Evolutionary conservation across 495 filamentous ascomycete species (phyloP).

Genomic region (Aspergillus baeticus): DNA sequence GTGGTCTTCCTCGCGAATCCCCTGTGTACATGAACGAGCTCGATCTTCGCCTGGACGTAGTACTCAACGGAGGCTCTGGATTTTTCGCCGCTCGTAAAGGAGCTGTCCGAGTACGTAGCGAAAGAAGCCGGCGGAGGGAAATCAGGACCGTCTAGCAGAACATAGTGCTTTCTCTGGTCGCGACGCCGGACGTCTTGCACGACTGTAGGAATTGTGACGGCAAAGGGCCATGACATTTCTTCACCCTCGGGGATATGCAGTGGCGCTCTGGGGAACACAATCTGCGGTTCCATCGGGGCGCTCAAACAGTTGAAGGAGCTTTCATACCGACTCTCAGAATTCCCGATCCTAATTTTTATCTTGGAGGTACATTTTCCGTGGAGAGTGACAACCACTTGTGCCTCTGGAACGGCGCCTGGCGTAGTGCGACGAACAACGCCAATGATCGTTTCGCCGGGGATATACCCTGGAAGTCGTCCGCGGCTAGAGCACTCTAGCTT

Average conservation of each 20-base stretch:
- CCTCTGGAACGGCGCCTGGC: not conserved
- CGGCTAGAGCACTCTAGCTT: not conserved
- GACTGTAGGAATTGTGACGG: not conserved
- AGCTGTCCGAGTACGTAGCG: not conserved
- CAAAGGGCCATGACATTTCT: constrained; percentile 1
- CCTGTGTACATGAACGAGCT: not conserved
- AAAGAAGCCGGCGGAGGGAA: not conserved
- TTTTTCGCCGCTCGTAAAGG: not conserved
- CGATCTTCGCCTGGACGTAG: constrained; percentile 4
- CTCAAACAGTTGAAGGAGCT: not conserved
- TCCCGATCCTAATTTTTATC: not conserved
- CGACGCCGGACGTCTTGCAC: not conserved
- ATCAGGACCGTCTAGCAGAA: not conserved
- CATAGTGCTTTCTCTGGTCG: not conserved
- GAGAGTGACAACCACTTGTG: not conserved
- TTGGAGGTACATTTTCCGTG: not conserved
- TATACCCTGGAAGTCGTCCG: not conserved
- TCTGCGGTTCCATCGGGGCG: not conserved
- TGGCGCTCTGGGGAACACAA: not conserved
- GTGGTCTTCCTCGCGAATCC: not conserved
- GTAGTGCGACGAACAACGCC: constrained; percentile 1
- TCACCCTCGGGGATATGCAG: constrained; percentile 6
- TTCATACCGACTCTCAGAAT: not conserved
- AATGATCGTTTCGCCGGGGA: constrained; percentile 5
- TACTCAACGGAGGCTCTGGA: not conserved